Evolutionary conservation across 768 basidiomycete genomes (phyloP).

Genomic region (Russula virescens): DNA sequence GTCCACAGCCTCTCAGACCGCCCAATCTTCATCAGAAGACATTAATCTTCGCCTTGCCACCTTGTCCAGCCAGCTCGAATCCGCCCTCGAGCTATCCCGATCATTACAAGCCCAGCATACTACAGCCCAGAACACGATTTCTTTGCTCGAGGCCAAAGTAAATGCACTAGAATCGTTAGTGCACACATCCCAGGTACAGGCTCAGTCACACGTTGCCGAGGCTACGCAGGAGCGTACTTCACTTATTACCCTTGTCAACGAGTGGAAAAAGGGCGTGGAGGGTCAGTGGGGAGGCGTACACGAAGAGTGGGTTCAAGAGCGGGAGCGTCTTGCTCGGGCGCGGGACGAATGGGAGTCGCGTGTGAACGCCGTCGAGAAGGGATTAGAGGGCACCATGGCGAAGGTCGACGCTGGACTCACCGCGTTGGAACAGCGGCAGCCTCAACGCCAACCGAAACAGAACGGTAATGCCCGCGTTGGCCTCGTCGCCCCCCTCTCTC

Average conservation of each 20-base stretch:
- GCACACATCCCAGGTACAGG: constrained; percentile 40
- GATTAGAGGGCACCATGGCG: constrained; percentile 42
- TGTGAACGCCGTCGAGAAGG: constrained; percentile 46
- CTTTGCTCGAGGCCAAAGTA: constrained; percentile 63
- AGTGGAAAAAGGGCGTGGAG: constrained; percentile 77
- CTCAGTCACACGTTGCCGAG: constrained; percentile 34
- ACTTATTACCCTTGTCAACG: constrained; percentile 48
- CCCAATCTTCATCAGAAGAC: constrained; percentile 40
- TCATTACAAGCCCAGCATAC: constrained; percentile 73
- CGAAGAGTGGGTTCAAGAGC: constrained; percentile 78
- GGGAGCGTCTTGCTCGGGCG: constrained; percentile 65
- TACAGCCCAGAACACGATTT: constrained; percentile 70
- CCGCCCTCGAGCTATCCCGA: constrained; percentile 66
- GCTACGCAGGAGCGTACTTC: constrained; percentile 41
- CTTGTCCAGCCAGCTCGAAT: constrained; percentile 67
- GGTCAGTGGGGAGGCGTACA: constrained; percentile 72
- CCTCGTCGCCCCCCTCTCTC: constrained; percentile 71
- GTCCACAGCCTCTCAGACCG: constrained; percentile 18
- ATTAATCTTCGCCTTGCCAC: constrained; percentile 56
- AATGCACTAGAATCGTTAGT: constrained; percentile 61
- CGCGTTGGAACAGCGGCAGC: constrained; percentile 34
- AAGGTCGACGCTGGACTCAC: constrained; percentile 34
- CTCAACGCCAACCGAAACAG: constrained; percentile 18
- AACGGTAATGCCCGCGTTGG: constrained; percentile 41
- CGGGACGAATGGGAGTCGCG: constrained; percentile 78